phyloP scores from a whole-genome alignment of 179 eudicot genomes.

The Silene noctiflora region DNA sequence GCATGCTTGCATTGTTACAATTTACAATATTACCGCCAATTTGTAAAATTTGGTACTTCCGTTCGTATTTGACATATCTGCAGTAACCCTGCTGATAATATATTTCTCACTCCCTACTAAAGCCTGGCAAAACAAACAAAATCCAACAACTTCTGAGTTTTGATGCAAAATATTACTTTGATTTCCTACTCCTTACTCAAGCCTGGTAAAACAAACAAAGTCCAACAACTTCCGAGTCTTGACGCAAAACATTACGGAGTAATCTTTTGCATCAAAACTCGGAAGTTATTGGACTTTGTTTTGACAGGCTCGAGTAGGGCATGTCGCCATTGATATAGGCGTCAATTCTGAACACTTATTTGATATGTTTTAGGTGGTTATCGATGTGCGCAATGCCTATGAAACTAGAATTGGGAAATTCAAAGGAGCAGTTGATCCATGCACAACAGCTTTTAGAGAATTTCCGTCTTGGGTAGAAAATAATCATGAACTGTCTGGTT shows the following conservation, averaged over 20 bases:
- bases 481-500: conserved; percentile 40
- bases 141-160: too few species aligned
- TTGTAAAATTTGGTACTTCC: not conserved
- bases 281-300: not conserved
- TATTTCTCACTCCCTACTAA: not conserved
- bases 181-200: not conserved
- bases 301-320: conserved; percentile 1
- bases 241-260: too few species aligned
- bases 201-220: too few species aligned
- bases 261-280: not conserved
- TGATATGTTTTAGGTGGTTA: conserved; percentile 60
- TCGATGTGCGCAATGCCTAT: conserved; percentile 87
- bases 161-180: too few species aligned
- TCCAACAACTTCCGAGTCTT: too few species aligned
- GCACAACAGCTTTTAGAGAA: conserved; percentile 75
- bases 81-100: not conserved
- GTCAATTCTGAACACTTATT: conserved; percentile 7
- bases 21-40: not conserved
- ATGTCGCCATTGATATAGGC: not conserved
- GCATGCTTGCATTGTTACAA: not conserved
- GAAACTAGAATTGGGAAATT: conserved; percentile 95
- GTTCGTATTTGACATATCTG: not conserved
- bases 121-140: too few species aligned
- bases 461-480: conserved; percentile 91
- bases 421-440: conserved; percentile 90